phyloP scores from a whole-genome alignment of 176 grass and related monocot genomes.

The Ananas comosus region DNA sequence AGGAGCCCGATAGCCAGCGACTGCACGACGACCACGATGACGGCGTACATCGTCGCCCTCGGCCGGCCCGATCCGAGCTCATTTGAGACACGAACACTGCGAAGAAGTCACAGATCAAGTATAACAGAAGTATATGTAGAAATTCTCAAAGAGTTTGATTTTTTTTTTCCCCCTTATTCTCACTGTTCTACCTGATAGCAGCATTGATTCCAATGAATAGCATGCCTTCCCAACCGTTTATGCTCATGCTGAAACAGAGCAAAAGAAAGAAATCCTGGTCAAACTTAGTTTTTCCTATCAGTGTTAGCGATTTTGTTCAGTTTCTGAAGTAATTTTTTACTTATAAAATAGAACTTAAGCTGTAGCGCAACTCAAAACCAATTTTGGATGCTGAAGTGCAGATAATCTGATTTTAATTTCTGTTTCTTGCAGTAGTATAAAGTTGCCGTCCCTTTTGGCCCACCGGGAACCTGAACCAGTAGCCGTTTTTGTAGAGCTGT shows the following conservation, averaged over 20 bases:
- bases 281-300: too few species aligned
- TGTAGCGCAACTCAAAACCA: too few species aligned
- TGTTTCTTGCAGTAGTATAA: too few species aligned
- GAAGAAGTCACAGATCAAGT: background rate
- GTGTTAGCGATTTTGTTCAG: too few species aligned
- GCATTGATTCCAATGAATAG: conserved; percentile 58
- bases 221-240: conserved; percentile 52
- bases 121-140: background rate
- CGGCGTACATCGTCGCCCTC: conserved; percentile 26
- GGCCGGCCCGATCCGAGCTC: conserved; percentile 39
- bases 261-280: background rate
- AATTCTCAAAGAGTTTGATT: too few species aligned
- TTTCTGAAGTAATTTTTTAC: too few species aligned
- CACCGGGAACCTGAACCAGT: too few species aligned
- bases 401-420: too few species aligned
- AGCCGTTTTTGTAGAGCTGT: too few species aligned
- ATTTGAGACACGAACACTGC: conserved; percentile 47
- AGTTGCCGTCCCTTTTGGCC: too few species aligned
- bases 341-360: too few species aligned
- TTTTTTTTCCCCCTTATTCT: background rate
- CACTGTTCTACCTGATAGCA: conserved; percentile 30
- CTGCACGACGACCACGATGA: conserved; percentile 33
- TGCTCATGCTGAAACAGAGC: conserved; percentile 39
- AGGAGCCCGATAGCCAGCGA: conserved; percentile 28
- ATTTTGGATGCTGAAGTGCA: too few species aligned